Percentiles rank a stretch among this genome's conserved stretches.
phyloP scores from a whole-genome alignment of 495 filamentous ascomycete genomes.

The Friedmanniomyces endolithicus region DNA sequence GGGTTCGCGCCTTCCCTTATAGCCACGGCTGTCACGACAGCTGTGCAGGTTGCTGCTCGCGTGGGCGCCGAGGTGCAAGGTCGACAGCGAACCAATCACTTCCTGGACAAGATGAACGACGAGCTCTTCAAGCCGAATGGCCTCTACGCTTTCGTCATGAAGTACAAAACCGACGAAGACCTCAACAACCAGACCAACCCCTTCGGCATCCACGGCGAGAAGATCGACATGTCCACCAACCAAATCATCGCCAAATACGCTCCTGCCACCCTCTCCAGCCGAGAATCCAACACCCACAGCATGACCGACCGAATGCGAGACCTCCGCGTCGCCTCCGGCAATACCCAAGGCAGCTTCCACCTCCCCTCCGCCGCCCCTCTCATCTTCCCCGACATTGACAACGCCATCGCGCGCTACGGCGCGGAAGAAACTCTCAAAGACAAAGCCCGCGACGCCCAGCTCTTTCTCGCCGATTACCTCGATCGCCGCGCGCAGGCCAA shows the following conservation, averaged over 20 bases:
- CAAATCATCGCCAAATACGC: constrained; percentile 25
- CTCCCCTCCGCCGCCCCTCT: constrained; percentile 44
- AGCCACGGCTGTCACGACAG: constrained; percentile 35
- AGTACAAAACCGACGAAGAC: constrained; percentile 38
- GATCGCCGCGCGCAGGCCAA: constrained; percentile 40
- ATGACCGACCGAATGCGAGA: constrained; percentile 29
- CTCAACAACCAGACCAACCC: not conserved
- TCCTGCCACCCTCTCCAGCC: not conserved
- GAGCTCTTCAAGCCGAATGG: constrained; percentile 48
- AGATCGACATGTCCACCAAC: constrained; percentile 26
- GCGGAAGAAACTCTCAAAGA: constrained; percentile 24
- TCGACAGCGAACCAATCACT: constrained; percentile 37
- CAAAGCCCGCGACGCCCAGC: constrained; percentile 26
- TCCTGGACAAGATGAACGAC: constrained; percentile 45
- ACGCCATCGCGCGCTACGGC: constrained; percentile 9
- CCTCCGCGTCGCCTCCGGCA: constrained; percentile 33
- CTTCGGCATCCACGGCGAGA: constrained; percentile 7
- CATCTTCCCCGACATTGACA: constrained; percentile 42
- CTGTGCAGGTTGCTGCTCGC: constrained; percentile 32
- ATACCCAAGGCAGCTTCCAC: constrained; percentile 35
- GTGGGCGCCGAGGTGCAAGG: constrained; percentile 28
- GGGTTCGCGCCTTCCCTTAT: constrained; percentile 32
- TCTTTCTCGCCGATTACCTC: constrained; percentile 41
- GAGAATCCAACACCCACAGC: not conserved
- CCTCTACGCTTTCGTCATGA: constrained; percentile 49